Evolutionary conservation across 2,329 filamentous ascomycete genomes (phyloP).

Genomic region (Arachnomyces sp.): DNA sequence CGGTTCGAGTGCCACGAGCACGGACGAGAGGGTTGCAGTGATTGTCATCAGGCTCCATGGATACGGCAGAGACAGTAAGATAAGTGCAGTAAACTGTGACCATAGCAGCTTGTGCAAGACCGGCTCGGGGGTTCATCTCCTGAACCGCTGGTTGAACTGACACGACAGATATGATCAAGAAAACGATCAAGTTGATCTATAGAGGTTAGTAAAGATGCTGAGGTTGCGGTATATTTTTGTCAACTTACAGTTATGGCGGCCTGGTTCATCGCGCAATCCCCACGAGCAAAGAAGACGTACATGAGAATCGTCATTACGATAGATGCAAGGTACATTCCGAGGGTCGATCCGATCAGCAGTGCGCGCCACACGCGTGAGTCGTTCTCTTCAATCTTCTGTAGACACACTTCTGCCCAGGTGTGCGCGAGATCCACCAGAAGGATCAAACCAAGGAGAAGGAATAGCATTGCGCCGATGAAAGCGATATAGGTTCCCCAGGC

Average conservation of each 20-base stretch:
- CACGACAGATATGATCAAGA: constrained; percentile 69
- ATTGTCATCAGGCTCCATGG: constrained; percentile 94
- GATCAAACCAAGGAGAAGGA: constrained; percentile 84
- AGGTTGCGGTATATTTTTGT: neutral
- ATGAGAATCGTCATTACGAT: constrained; percentile 92
- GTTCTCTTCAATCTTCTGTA: constrained; percentile 82
- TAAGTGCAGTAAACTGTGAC: constrained; percentile 98
- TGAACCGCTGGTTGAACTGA: constrained; percentile 88
- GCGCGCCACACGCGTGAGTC: constrained; percentile 79
- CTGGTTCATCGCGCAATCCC: constrained; percentile 89
- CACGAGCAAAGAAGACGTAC: constrained; percentile 87
- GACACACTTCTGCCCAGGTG: constrained; percentile 93
- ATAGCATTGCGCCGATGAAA: constrained; percentile 79
- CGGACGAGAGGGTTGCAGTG: constrained; percentile 85
- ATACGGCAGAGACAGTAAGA: constrained; percentile 93
- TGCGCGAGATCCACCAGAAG: constrained; percentile 92
- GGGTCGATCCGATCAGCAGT: constrained; percentile 80
- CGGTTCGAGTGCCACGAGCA: constrained; percentile 78
- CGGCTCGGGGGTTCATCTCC: constrained; percentile 84
- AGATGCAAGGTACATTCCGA: constrained; percentile 87
- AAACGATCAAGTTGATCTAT: constrained; percentile 72
- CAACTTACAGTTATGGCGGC: constrained; percentile 67
- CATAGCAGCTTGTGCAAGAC: constrained; percentile 94
- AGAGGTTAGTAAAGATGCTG: constrained; percentile 14
- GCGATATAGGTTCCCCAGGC: constrained; percentile 94